These are phyloP conservation scores for Pyricularia grisea DNA, from an alignment of 2,329 filamentous ascomycete genomes.

Conservation along the genomic window DNA sequence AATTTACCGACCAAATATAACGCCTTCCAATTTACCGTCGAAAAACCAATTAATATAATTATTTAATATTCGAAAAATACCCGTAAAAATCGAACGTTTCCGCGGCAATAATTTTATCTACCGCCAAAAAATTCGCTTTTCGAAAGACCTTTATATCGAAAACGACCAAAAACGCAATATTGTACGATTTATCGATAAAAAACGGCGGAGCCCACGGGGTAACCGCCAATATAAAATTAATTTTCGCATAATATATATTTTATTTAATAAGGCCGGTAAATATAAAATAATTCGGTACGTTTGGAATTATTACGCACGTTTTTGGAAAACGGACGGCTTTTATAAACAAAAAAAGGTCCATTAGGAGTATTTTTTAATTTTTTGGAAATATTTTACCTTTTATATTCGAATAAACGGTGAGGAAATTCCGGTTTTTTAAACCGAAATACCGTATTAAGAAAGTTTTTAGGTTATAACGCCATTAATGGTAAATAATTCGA, in stretches of 20 bases:
- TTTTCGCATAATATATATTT: not conserved
- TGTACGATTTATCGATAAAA: not conserved
- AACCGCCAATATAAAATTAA: not conserved
- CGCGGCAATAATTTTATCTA: not conserved
- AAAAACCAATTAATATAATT: not conserved
- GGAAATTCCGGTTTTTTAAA: not conserved
- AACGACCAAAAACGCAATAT: not conserved
- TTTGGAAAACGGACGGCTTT: not conserved
- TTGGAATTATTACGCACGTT: not conserved
- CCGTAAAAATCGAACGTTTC: not conserved
- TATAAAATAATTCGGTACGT: not conserved
- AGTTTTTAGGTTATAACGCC: not conserved
- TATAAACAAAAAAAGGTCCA: not conserved
- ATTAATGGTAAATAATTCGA: not conserved
- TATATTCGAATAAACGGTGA: not conserved
- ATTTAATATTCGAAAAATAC: not conserved
- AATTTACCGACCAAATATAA: not conserved
- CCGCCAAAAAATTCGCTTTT: not conserved
- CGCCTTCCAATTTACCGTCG: not conserved
- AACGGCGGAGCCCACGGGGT: not conserved
- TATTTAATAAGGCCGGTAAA: not conserved
- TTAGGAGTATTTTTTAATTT: not conserved
- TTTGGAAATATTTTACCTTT: not conserved
- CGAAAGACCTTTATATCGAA: not conserved
- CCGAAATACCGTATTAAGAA: not conserved